A percentile compares a stretch with the other conserved stretches of the same genome.
Evolutionary conservation across 2,329 filamentous ascomycete genomes (phyloP).

Genomic region (Chaetomium sp.): DNA sequence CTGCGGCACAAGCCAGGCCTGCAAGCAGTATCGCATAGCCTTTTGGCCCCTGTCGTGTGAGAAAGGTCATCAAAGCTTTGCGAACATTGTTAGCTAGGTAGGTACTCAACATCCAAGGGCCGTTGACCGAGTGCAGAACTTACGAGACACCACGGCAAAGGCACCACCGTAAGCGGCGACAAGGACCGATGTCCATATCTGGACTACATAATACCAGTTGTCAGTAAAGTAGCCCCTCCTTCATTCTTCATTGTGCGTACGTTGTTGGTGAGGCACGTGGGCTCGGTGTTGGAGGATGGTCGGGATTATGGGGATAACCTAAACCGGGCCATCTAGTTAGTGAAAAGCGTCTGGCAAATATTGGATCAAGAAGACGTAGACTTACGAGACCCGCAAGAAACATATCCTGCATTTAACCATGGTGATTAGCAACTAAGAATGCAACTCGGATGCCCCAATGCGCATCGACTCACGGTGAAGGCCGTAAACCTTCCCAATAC

Average conservation of each 20-base stretch:
- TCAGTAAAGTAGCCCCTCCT: not conserved
- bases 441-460: not conserved
- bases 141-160: conserved; percentile 33
- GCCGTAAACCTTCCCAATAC: conserved; percentile 27
- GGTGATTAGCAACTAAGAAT: not conserved
- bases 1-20: conserved; percentile 27
- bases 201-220: conserved; percentile 17
- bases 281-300: conserved; percentile 27
- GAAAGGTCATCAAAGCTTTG: conserved; percentile 31
- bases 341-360: not conserved
- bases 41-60: conserved; percentile 23
- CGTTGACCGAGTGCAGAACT: conserved; percentile 11
- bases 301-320: conserved; percentile 33
- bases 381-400: conserved; percentile 32
- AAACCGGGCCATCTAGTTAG: not conserved
- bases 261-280: conserved; percentile 26
- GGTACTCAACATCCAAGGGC: no score
- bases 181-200: conserved; percentile 34
- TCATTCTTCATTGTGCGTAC: not conserved
- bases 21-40: conserved; percentile 25
- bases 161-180: conserved; percentile 34
- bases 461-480: conserved; percentile 24
- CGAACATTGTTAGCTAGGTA: not conserved
- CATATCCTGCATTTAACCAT: conserved; percentile 20
- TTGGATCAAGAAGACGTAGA: not conserved